These are phyloP conservation scores for Diaporthe nobilis DNA, from an alignment of 2,329 filamentous ascomycete genomes.

Conservation along the genomic window DNA sequence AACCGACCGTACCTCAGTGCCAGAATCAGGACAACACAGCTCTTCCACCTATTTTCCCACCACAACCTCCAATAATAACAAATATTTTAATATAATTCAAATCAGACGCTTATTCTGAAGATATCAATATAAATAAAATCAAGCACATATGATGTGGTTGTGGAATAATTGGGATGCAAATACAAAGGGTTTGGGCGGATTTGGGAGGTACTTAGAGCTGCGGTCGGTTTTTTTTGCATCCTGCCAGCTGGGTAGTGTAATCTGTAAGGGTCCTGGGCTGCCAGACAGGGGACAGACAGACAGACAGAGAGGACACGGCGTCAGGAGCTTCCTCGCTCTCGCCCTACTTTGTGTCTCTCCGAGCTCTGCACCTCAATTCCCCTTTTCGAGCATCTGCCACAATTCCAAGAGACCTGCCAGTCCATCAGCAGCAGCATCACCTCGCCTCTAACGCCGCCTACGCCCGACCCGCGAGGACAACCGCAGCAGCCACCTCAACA, in stretches of 20 bases:
- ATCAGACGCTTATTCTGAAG: too few species aligned
- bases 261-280: not conserved
- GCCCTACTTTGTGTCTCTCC: slow-evolving; percentile 5
- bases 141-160: too few species aligned
- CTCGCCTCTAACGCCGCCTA: not conserved
- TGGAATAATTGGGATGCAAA: too few species aligned
- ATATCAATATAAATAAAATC: too few species aligned
- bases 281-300: not conserved
- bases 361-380: slow-evolving; percentile 28
- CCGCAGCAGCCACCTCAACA: slow-evolving; percentile 2
- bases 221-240: too few species aligned
- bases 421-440: slow-evolving; percentile 6
- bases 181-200: too few species aligned
- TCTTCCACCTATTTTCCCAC: too few species aligned
- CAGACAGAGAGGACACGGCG: slow-evolving; percentile 19
- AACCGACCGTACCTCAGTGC: too few species aligned
- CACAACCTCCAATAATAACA: too few species aligned
- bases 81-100: too few species aligned
- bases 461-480: slow-evolving; percentile 2
- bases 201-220: too few species aligned
- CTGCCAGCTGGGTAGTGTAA: not conserved
- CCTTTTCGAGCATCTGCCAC: slow-evolving; percentile 14
- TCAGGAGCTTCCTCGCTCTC: slow-evolving; percentile 19
- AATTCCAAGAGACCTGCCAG: not conserved
- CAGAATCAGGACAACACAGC: too few species aligned